Conservation (phyloP, 2,329 filamentous ascomycete species). For the Penicillium brasilianum region DNA sequence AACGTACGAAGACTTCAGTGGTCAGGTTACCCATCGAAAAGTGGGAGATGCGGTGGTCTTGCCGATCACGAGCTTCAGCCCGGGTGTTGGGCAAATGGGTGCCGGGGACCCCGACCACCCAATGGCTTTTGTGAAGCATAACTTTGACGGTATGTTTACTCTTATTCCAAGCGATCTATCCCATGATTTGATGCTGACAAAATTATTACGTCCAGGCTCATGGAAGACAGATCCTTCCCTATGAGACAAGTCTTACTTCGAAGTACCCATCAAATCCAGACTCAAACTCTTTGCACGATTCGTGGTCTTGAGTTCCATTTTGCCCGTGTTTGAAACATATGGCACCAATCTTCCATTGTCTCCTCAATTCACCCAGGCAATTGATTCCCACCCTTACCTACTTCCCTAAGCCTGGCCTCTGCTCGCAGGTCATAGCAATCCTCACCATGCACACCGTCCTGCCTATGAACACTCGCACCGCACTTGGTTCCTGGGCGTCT, state of each 20-base stretch:
- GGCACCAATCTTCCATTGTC: not conserved
- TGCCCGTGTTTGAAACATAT: not conserved
- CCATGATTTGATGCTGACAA: conserved; percentile 13
- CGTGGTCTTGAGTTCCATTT: not conserved
- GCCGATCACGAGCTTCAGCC: conserved; percentile 96
- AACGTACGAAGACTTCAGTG: conserved; percentile 86
- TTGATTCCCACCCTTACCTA: not conserved
- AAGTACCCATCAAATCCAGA: not conserved
- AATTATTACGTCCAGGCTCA: conserved; percentile 31
- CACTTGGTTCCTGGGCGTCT: not conserved
- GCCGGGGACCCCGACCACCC: conserved; percentile 86
- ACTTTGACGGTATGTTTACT: conserved; percentile 76
- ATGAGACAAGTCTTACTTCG: conserved; percentile 16
- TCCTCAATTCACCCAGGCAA: not conserved
- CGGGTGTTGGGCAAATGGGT: conserved; percentile 91
- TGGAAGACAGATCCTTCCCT: conserved; percentile 47
- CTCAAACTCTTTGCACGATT: not conserved
- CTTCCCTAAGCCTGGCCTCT: too few species aligned
- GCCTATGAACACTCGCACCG: not conserved
- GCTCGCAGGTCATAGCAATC: too few species aligned
- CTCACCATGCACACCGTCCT: not conserved
- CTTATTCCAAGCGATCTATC: not conserved
- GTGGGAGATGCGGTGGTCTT: conserved; percentile 92
- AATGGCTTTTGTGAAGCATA: conserved; percentile 97
- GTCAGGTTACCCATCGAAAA: conserved; percentile 80